phyloP scores from a whole-genome alignment of 495 filamentous ascomycete genomes.

The Recurvomyces mirabilis region DNA sequence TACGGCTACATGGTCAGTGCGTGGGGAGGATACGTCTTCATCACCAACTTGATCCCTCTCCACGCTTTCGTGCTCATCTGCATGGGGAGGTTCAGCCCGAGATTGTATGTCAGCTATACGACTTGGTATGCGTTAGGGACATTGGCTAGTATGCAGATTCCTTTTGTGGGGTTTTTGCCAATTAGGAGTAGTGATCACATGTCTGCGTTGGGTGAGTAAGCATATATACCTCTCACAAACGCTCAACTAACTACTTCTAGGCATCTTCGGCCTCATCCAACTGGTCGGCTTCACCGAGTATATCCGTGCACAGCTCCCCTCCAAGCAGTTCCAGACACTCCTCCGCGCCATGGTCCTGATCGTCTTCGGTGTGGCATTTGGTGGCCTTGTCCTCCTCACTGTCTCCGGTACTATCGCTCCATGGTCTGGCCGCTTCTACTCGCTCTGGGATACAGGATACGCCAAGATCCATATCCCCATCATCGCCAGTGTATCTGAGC shows the following conservation, averaged over 20 bases:
- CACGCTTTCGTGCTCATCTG: conserved; percentile 90
- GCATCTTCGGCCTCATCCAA: conserved; percentile 92
- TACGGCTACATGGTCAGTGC: conserved; percentile 99
- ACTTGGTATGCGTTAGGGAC: conserved; percentile 98
- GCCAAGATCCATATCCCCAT: conserved; percentile 99
- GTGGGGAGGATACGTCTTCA: conserved; percentile 99
- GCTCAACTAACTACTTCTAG: conserved; percentile 38
- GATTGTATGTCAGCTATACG: conserved; percentile 90
- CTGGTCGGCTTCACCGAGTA: conserved; percentile 90
- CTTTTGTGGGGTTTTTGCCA: conserved; percentile 94
- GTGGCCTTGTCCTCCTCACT: conserved; percentile 68
- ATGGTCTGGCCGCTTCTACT: conserved; percentile 99
- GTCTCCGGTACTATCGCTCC: conserved; percentile 86
- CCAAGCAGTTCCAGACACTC: conserved; percentile 84
- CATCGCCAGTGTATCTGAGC: conserved; percentile 97
- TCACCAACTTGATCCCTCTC: conserved; percentile 92
- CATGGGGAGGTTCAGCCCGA: conserved; percentile 93
- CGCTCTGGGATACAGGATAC: conserved; percentile 97
- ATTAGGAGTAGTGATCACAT: conserved; percentile 98
- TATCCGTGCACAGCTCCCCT: conserved; percentile 71
- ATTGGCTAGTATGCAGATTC: conserved; percentile 97
- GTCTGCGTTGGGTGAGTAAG: conserved; percentile 68
- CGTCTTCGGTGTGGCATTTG: conserved; percentile 60
- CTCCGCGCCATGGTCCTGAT: conserved; percentile 69
- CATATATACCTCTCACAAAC: neutral